Evolutionary conservation across 306 rosid species (phyloP), one percentile per base, ranked within the genome.

Genomic region (Geum urbanum): DNA sequence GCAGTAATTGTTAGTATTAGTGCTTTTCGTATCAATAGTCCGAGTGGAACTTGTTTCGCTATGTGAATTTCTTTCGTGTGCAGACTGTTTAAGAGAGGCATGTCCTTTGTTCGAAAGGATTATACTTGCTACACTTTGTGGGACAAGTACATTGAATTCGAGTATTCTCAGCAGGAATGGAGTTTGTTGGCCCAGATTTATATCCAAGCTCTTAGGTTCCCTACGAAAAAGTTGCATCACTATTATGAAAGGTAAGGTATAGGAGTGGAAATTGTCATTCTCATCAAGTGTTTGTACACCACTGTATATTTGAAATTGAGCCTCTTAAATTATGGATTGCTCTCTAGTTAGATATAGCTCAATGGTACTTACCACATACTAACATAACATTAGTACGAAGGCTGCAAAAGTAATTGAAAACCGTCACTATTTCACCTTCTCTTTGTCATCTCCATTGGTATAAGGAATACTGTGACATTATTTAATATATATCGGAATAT

Each of bases 21-120:
- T 70, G 66, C 62, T 32, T 40, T 59, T 3, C 14, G 16, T 41
- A 18, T 47, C 10, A 3, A 14, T 32, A 40, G 40, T 67, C 18
- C 44, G 72, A 59, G 78, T 69, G 65, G 76, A 67, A 61, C 46
- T 63, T 8, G 9, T 10, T 41, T 8, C 72, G 52, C 62, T 65
- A 66, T 58, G 54, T 69, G 32, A 72, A 37, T 46, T 70, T 51
- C 69, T 69, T 27, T 27, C 32, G 32, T 53, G 63, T 57, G 67
- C 83, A 92, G 98, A 75, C 78, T 90, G 71, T 88, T 92, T 70
- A 78, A 71, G 70, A 82, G 98, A 85, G 96, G 90, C 68, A 49
- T 88, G 60, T 88, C 91, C 67, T 88, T 88, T 78, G 87, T 92
- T 78, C 90, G 96, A 72, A 92, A 85, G 89, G 98, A 92, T 70